These are phyloP conservation scores for Cyberlindnera veronae DNA, from an alignment of 805 yeast genomes.

Conservation along the genomic window DNA sequence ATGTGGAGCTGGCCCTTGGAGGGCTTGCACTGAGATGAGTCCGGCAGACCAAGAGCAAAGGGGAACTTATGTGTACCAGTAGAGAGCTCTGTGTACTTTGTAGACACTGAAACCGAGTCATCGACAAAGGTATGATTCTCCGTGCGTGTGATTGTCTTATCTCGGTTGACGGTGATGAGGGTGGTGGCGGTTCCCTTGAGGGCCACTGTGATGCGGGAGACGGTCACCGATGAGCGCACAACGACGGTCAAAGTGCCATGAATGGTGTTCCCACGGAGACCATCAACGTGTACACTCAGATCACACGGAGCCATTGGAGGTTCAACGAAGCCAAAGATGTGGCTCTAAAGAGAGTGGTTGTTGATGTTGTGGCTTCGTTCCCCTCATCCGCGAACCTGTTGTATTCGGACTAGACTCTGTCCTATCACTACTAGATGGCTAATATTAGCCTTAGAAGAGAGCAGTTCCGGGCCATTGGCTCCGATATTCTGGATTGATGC, in stretches of 20 bases:
- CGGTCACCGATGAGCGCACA: constrained; percentile 7
- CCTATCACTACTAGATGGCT: too few species aligned
- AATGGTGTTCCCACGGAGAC: constrained; percentile 5
- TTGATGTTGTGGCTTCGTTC: too few species aligned
- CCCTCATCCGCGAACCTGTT: too few species aligned
- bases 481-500: too few species aligned
- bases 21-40: constrained; percentile 12
- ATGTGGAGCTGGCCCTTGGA: constrained; percentile 7
- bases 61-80: constrained; percentile 12
- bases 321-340: too few species aligned
- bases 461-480: too few species aligned
- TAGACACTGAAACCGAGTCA: constrained; percentile 11
- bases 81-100: constrained; percentile 7
- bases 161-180: not conserved
- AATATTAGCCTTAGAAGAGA: too few species aligned
- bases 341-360: too few species aligned
- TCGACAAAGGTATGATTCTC: constrained; percentile 10
- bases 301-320: constrained; percentile 10
- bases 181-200: constrained; percentile 7
- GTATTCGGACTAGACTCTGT: too few species aligned
- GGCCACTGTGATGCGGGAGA: constrained; percentile 8
- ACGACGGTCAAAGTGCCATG: constrained; percentile 7
- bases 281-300: constrained; percentile 6
- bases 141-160: not conserved
- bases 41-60: constrained; percentile 11